These are phyloP conservation scores for Polytolypa hystricis DNA, from an alignment of 2,329 filamentous ascomycete genomes.

Conservation along the genomic window DNA sequence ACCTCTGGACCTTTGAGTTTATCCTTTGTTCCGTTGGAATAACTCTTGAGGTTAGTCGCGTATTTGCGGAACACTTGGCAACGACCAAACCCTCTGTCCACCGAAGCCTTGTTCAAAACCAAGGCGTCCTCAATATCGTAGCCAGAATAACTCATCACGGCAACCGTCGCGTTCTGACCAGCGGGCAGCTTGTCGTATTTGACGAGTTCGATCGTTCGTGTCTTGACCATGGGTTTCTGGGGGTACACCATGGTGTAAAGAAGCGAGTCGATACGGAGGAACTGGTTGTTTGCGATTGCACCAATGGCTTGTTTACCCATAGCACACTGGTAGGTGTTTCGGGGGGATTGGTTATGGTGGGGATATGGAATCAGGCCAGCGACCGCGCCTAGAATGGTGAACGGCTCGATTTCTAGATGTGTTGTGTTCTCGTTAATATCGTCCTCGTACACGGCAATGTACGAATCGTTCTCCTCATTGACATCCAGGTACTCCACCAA, in stretches of 20 bases:
- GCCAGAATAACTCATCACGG: conserved; percentile 98
- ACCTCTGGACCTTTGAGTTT: conserved; percentile 52
- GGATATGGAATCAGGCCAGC: conserved; percentile 95
- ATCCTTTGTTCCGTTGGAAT: conserved; percentile 65
- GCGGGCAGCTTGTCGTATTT: conserved; percentile 96
- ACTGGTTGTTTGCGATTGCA: conserved; percentile 95
- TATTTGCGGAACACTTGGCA: conserved; percentile 98
- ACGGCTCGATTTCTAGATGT: conserved; percentile 95
- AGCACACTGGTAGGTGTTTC: conserved; percentile 98
- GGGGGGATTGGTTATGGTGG: conserved; percentile 95
- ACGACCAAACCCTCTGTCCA: conserved; percentile 87
- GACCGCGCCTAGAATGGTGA: conserved; percentile 89
- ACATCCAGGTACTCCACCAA: conserved; percentile 95
- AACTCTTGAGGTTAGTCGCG: conserved; percentile 73
- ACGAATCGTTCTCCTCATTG: conserved; percentile 94
- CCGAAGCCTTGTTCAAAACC: conserved; percentile 90
- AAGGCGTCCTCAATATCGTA: conserved; percentile 99
- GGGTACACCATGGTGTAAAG: conserved; percentile 96
- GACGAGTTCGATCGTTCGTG: conserved; percentile 88
- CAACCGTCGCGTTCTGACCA: conserved; percentile 92
- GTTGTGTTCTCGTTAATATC: conserved; percentile 77
- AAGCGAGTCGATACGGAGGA: conserved; percentile 89
- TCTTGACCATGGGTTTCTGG: conserved; percentile 94
- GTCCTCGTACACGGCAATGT: conserved; percentile 80
- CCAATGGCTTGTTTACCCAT: conserved; percentile 99